These are phyloP conservation scores for Pholiota conissans DNA, from an alignment of 768 basidiomycete species.

Conservation along the genomic window DNA sequence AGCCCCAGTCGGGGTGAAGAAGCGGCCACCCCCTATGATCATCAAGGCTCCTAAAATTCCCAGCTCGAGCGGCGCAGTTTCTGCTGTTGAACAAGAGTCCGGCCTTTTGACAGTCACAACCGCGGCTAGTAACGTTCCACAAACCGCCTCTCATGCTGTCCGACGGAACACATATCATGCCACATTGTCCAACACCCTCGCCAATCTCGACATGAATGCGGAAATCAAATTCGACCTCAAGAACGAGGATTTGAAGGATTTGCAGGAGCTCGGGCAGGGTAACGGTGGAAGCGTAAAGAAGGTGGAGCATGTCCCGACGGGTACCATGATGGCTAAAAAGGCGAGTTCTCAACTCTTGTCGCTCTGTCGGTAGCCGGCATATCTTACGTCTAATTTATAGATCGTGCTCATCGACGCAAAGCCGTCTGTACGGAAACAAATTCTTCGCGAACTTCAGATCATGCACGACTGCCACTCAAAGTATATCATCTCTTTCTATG, in stretches of 20 bases:
- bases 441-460: conserved; percentile 95
- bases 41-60: conserved; percentile 71
- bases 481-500: conserved; percentile 96
- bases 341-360: conserved; percentile 41
- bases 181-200: conserved; percentile 80
- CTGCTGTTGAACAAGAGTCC: conserved; percentile 39
- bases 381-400: conserved; percentile 36
- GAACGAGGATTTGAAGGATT: conserved; percentile 87
- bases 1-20: conserved; percentile 49
- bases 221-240: conserved; percentile 84
- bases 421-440: conserved; percentile 95
- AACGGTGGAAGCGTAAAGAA: conserved; percentile 98
- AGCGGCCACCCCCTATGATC: conserved; percentile 81
- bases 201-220: conserved; percentile 81
- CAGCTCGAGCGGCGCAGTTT: conserved; percentile 38
- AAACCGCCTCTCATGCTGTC: conserved; percentile 53
- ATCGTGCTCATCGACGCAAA: conserved; percentile 97
- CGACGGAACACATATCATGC: conserved; percentile 77
- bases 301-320: conserved; percentile 89
- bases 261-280: conserved; percentile 91
- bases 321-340: conserved; percentile 98
- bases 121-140: conserved; percentile 48
- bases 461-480: conserved; percentile 96
- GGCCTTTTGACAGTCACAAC: conserved; percentile 49
- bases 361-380: neutral